phyloP scores from a whole-genome alignment of 495 filamentous ascomycete genomes.

The Thermothielavioides terrestris region DNA sequence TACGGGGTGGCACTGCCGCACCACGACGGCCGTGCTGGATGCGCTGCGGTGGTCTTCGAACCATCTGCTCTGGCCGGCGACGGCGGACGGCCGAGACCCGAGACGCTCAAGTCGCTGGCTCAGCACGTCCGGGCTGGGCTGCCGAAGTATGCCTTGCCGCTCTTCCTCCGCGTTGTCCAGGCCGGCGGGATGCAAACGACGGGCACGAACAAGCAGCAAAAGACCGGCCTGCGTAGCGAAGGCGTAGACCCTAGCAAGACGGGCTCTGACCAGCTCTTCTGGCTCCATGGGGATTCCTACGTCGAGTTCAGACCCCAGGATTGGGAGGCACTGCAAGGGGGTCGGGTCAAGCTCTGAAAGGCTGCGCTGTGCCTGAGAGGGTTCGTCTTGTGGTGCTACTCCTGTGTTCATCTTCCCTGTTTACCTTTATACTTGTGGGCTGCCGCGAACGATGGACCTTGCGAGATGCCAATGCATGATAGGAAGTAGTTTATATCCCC shows the following conservation, averaged over 20 bases:
- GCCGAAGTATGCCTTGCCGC: slow-evolving; percentile 66
- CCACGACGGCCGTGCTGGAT: slow-evolving; percentile 82
- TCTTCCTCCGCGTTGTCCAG: slow-evolving; percentile 63
- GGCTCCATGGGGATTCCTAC: slow-evolving; percentile 57
- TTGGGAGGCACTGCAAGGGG: slow-evolving; percentile 58
- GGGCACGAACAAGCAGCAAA: slow-evolving; percentile 85
- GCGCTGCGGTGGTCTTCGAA: slow-evolving; percentile 58
- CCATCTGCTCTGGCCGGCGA: slow-evolving; percentile 6
- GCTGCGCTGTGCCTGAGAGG: too few relatives aligned
- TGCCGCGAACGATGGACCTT: too few relatives aligned
- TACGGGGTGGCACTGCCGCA: slow-evolving; percentile 77
- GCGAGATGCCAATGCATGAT: too few relatives aligned
- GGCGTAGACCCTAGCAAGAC: slow-evolving; percentile 62
- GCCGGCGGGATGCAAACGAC: slow-evolving; percentile 51
- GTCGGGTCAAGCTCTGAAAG: slow-evolving; percentile 62
- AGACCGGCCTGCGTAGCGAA: slow-evolving; percentile 56
- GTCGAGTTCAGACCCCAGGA: slow-evolving; percentile 55
- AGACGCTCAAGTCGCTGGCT: slow-evolving; percentile 50
- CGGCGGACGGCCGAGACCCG: slow-evolving; percentile 28
- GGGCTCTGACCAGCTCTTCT: slow-evolving; percentile 54
- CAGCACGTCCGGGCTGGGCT: slow-evolving; percentile 47
- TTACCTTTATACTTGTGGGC: too few relatives aligned
- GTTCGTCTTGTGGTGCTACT: too few relatives aligned
- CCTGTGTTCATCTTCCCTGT: too few relatives aligned
- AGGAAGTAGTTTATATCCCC: too few relatives aligned